These are phyloP conservation scores for Lotus japonicus DNA, from an alignment of 306 rosid species.

Conservation along the genomic window DNA sequence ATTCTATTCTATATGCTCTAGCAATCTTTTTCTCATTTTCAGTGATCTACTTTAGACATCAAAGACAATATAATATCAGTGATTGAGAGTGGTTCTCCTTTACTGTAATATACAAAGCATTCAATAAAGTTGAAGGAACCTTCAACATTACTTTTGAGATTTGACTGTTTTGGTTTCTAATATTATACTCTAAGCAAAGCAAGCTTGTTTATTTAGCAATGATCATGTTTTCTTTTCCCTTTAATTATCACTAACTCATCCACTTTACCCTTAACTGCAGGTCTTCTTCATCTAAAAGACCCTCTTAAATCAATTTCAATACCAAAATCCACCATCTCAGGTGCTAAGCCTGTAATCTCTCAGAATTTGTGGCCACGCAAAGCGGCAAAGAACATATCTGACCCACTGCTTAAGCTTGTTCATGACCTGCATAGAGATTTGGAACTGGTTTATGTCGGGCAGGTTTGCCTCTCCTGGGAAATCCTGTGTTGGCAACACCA, in stretches of 20 bases:
- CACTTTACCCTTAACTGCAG: constrained; percentile 34
- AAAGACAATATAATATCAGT: constrained; percentile 10
- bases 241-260: constrained; percentile 5
- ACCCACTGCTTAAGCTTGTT: constrained; percentile 44
- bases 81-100: neutral
- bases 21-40: constrained; percentile 13
- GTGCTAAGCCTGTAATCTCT: constrained; percentile 42
- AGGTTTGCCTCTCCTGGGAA: constrained; percentile 95
- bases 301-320: constrained; percentile 34
- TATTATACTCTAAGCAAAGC: constrained; percentile 33
- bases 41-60: constrained; percentile 22
- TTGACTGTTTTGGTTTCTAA: constrained; percentile 17
- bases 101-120: constrained; percentile 14
- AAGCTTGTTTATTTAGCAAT: constrained; percentile 7
- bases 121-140: constrained; percentile 29
- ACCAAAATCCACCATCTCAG: constrained; percentile 33
- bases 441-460: constrained; percentile 89
- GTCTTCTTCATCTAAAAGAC: constrained; percentile 66
- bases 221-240: neutral
- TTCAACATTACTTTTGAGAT: constrained; percentile 11
- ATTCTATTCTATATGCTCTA: neutral
- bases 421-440: constrained; percentile 62
- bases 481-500: constrained; percentile 80
- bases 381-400: constrained; percentile 31
- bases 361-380: constrained; percentile 51